Evolutionary conservation across 768 basidiomycete genomes (phyloP).

Genomic region (Hysterangium stoloniferum): DNA sequence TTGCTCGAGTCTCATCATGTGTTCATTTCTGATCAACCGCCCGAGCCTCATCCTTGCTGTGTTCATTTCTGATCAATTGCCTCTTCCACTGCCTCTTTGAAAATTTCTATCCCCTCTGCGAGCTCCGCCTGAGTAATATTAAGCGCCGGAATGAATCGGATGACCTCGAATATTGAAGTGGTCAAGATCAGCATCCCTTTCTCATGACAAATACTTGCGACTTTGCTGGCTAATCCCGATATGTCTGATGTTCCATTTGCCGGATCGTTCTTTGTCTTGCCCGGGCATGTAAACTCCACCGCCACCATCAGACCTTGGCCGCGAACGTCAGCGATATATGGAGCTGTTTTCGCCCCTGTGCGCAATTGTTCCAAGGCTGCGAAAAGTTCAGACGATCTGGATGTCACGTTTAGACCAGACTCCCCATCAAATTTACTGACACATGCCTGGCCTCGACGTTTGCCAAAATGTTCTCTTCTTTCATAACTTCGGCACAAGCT

Average conservation of each 20-base stretch:
- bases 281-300: conserved; percentile 65
- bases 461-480: conserved; percentile 70
- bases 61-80: conserved; percentile 26
- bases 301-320: conserved; percentile 88
- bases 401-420: not conserved
- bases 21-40: no score
- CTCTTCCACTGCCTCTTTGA: conserved; percentile 62
- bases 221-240: conserved; percentile 53
- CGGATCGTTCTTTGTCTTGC: conserved; percentile 45
- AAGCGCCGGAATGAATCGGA: conserved; percentile 90
- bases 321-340: conserved; percentile 76
- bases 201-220: conserved; percentile 76
- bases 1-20: no score
- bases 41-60: conserved; percentile 18
- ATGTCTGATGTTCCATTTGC: conserved; percentile 30
- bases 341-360: conserved; percentile 40
- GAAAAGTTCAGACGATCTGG: conserved; percentile 69
- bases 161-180: conserved; percentile 79
- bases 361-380: conserved; percentile 48
- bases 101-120: conserved; percentile 56
- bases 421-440: not conserved
- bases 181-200: conserved; percentile 84
- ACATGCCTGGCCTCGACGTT: conserved; percentile 69
- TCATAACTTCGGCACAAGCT: conserved; percentile 71
- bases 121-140: conserved; percentile 74